phyloP scores from a whole-genome alignment of 2,329 filamentous ascomycete species.

The Phialophora expanda region DNA sequence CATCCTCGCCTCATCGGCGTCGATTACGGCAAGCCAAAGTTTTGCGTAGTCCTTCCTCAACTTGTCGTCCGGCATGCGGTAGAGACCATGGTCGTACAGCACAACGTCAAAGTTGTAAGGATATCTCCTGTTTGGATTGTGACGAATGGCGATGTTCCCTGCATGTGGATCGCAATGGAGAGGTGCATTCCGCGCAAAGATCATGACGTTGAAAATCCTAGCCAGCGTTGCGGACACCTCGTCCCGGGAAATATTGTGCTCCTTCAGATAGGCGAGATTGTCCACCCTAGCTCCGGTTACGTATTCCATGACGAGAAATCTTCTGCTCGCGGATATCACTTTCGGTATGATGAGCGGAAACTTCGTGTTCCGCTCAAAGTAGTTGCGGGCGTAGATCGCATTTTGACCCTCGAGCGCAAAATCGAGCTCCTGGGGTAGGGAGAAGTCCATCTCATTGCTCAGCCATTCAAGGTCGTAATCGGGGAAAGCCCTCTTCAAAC shows the following conservation, averaged over 20 bases:
- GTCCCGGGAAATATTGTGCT: constrained; percentile 86
- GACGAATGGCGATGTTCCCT: constrained; percentile 90
- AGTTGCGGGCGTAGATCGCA: constrained; percentile 75
- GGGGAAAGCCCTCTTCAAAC: constrained; percentile 89
- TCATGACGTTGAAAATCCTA: constrained; percentile 98
- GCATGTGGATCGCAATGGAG: constrained; percentile 97
- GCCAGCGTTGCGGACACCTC: constrained; percentile 92
- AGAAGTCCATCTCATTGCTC: constrained; percentile 88
- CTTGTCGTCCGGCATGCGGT: constrained; percentile 82
- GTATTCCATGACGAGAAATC: constrained; percentile 95
- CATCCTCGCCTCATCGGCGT: constrained; percentile 85
- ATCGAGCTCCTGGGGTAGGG: constrained; percentile 87
- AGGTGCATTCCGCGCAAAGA: constrained; percentile 86
- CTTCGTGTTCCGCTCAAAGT: constrained; percentile 76
- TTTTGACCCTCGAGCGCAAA: constrained; percentile 86
- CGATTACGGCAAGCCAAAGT: constrained; percentile 94
- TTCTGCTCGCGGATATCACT: constrained; percentile 84
- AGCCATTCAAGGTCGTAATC: constrained; percentile 98
- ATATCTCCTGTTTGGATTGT: constrained; percentile 66
- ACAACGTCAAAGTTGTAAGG: constrained; percentile 88
- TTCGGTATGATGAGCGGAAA: constrained; percentile 87
- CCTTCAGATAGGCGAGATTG: constrained; percentile 84
- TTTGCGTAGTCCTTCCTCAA: constrained; percentile 89
- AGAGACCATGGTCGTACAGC: constrained; percentile 95
- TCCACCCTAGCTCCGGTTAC: constrained; percentile 85